These are phyloP conservation scores for Xylariaceae sp. DNA, from an alignment of 2,329 filamentous ascomycete genomes.

Conservation along the genomic window DNA sequence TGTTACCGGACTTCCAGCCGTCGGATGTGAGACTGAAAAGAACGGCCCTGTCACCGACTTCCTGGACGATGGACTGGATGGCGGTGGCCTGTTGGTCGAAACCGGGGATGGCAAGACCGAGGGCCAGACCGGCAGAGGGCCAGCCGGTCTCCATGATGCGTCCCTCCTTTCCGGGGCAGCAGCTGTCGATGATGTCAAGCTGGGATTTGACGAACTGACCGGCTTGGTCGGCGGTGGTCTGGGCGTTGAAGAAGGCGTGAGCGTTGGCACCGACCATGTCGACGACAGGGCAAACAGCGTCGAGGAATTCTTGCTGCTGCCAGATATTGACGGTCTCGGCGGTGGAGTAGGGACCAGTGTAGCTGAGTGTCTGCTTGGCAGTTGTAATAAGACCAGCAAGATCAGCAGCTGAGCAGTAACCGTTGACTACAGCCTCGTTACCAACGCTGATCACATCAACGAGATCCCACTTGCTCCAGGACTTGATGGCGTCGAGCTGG, in stretches of 20 bases:
- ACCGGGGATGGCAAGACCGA: constrained; percentile 68
- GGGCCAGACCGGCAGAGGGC: constrained; percentile 65
- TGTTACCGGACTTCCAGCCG: constrained; percentile 69
- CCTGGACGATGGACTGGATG: constrained; percentile 63
- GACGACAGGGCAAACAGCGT: constrained; percentile 63
- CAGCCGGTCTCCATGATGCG: constrained; percentile 90
- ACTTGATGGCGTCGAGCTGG: constrained; percentile 68
- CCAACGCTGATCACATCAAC: constrained; percentile 79
- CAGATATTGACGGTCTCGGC: constrained; percentile 80
- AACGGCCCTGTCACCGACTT: constrained; percentile 62
- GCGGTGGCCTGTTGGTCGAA: constrained; percentile 62
- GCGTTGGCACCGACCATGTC: constrained; percentile 82
- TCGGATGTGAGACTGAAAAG: constrained; percentile 82
- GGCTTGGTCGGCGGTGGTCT: constrained; percentile 57
- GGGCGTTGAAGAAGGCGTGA: constrained; percentile 88
- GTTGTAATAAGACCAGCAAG: constrained; percentile 66
- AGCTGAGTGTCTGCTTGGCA: constrained; percentile 64
- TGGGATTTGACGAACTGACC: constrained; percentile 72
- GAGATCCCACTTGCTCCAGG: constrained; percentile 68
- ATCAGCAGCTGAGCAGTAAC: constrained; percentile 56
- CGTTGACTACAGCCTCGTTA: constrained; percentile 84
- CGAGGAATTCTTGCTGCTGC: constrained; percentile 54
- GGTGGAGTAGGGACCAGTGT: constrained; percentile 72
- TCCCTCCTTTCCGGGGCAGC: constrained; percentile 68
- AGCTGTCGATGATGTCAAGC: constrained; percentile 60